phyloP scores from a whole-genome alignment of 1,139 yeast genomes.

The Williopsis jadinii region DNA sequence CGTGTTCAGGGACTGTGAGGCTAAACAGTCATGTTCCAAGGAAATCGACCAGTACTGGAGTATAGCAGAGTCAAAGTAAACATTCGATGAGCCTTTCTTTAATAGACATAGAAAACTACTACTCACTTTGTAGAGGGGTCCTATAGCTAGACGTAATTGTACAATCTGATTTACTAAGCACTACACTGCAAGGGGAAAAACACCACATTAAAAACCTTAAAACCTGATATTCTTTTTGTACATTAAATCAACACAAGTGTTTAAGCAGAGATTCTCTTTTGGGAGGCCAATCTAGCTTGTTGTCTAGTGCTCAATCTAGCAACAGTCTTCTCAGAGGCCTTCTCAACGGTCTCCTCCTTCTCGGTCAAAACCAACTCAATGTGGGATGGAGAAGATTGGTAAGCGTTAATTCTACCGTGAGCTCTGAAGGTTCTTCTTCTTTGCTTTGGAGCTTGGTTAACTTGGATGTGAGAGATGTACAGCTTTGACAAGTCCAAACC shows the following conservation, averaged over 20 bases:
- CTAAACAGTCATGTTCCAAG: constrained; percentile 41
- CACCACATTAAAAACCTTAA: background rate
- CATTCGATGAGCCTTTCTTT: no score
- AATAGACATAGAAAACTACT: no score
- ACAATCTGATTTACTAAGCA: no score
- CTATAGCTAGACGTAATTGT: no score
- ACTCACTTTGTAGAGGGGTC: no score
- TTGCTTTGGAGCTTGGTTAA: constrained; percentile 99
- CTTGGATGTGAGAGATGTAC: constrained; percentile 97
- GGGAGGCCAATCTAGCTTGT: constrained; percentile 85
- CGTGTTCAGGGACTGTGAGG: constrained; percentile 49
- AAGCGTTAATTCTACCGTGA: constrained; percentile 99
- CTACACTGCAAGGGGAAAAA: no score
- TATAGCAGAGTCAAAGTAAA: constrained; percentile 5
- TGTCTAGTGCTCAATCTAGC: constrained; percentile 85
- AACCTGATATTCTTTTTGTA: background rate
- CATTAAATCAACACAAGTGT: constrained; percentile 3
- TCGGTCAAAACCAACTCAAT: constrained; percentile 96
- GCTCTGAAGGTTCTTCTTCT: constrained; percentile 99
- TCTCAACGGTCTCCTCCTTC: constrained; percentile 89
- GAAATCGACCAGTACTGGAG: constrained; percentile 35
- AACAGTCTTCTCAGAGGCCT: constrained; percentile 82
- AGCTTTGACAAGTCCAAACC: constrained; percentile 95
- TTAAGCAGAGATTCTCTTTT: constrained; percentile 62
- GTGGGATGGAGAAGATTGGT: constrained; percentile 98